phyloP scores from a whole-genome alignment of 345 rosid genomes.

The Acer negundo region DNA sequence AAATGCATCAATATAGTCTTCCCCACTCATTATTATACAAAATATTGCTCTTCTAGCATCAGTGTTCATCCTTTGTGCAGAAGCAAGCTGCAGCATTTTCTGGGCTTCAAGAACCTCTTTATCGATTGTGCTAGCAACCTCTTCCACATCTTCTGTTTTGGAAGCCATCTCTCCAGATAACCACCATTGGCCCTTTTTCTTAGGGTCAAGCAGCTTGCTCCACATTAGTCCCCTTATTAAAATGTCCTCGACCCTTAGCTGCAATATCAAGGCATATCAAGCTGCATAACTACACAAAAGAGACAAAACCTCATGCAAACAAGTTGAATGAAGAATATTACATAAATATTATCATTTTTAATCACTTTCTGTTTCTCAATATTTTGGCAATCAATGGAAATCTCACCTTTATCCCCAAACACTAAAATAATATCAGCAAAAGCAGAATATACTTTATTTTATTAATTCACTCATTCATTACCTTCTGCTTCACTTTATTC shows the following conservation, averaged over 20 bases:
- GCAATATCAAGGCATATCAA: constrained; percentile 19
- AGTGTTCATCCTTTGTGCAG: constrained; percentile 91
- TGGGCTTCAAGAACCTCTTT: constrained; percentile 80
- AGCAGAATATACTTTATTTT: neutral
- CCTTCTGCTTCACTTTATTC: neutral
- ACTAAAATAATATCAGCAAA: neutral
- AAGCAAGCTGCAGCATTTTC: constrained; percentile 91
- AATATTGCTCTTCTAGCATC: constrained; percentile 89
- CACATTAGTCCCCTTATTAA: constrained; percentile 77
- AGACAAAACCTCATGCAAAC: neutral
- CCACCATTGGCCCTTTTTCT: constrained; percentile 99
- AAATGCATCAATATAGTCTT: constrained; percentile 87
- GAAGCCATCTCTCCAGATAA: constrained; percentile 54
- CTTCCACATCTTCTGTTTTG: constrained; percentile 45
- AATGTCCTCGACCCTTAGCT: constrained; percentile 74
- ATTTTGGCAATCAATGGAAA: neutral
- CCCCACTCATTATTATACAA: constrained; percentile 92
- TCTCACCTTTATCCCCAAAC: neutral
- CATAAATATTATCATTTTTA: neutral
- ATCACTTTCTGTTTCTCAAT: constrained; percentile 1
- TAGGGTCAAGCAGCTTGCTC: constrained; percentile 86
- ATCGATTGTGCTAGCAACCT: constrained; percentile 82
- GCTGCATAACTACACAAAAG: neutral
- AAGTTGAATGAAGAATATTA: neutral
- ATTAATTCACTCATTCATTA: neutral